Base-by-base conservation (phyloP, 192 early-diverging fungal genomes). In the Physocladia obscura region DNA sequence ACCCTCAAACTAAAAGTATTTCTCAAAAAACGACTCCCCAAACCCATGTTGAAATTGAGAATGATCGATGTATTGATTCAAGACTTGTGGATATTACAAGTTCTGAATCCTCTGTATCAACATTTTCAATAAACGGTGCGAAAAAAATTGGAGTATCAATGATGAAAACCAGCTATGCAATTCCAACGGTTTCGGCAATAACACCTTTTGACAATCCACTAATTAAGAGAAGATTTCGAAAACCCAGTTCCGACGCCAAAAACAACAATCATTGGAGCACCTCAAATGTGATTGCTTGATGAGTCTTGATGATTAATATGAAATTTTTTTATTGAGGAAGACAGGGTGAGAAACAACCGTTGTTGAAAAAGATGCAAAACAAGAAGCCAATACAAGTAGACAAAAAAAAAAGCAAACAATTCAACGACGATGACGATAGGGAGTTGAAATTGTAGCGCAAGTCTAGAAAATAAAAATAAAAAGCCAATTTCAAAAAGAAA, bases 151-250 rank as follows among this genome's bases (percentile, higher is more conserved):
- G 29, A 13, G n/a, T 5, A 19, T 15, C 4, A 24, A 8, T 27
- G 49, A 65, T 51, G 48, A 65, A 65, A 35, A 35, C 27, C 44
- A 65, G 36, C 52, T 65, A 51, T 32, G n/a, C 48, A 27, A 50
- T 65, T 19, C 62, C 62, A 15, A n/a, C 44, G 24, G 48, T 51
- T 51, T 65, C 62, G 15, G 11, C 15, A 4, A 49, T 65, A 19
- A 27, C 26, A 34, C 62, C 62, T 17, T 65, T 65, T 51, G 62
- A 65, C 11, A 65, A 65, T 27, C 62, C 62, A 34, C 26, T 65
- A 17, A 65, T 65, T 32, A 65, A 65, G 31, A 65, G 52, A 26
- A 6, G 34, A 6, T 34, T 65, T 5, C 44, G 62, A 5, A 65
- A 65, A 51, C 49, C 32, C 13, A 51, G 49, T 0, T 49, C 62